Percentiles rank a stretch among this genome's conserved stretches.
Conservation (phyloP, 192 early-diverging fungal species). For the Coemansia brasiliensis region DNA sequence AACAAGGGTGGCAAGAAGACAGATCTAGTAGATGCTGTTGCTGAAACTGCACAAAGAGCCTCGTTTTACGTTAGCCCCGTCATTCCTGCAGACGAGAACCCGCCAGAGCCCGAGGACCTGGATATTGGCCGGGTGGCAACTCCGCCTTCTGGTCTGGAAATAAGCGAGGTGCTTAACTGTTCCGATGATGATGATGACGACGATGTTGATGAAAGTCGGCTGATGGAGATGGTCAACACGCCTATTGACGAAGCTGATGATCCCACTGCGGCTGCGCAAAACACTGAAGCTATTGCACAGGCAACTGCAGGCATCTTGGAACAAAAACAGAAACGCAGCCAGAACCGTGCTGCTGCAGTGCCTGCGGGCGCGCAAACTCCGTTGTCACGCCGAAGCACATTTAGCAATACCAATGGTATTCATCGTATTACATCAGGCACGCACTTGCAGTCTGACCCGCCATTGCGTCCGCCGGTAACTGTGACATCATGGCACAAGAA, state of each 20-base stretch:
- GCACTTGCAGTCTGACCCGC: conserved; percentile 53
- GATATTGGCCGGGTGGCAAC: conserved; percentile 27
- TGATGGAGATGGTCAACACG: conserved; percentile 59
- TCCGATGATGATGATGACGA: conserved; percentile 52
- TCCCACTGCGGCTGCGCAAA: conserved; percentile 16
- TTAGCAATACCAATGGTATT: conserved; percentile 15
- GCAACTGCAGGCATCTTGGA: conserved; percentile 40
- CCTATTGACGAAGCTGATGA: conserved; percentile 35
- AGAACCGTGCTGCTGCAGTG: conserved; percentile 33
- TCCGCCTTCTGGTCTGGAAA: conserved; percentile 41
- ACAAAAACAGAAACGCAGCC: conserved; percentile 17
- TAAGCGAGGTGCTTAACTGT: conserved; percentile 53
- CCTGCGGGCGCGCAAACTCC: conserved; percentile 18
- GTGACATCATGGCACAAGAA: conserved; percentile 59
- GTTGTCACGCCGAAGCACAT: conserved; percentile 13
- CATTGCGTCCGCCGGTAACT: conserved; percentile 45
- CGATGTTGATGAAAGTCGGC: conserved; percentile 45
- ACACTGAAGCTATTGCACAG: conserved; percentile 38
- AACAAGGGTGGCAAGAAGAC: conserved; percentile 7
- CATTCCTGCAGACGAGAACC: conserved; percentile 35
- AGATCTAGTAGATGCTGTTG: conserved; percentile 18
- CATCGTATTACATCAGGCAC: conserved; percentile 55
- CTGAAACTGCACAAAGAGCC: conserved; percentile 26
- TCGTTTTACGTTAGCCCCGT: conserved; percentile 52
- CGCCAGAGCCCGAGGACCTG: conserved; percentile 51